A percentile compares a stretch with the other conserved stretches of the same genome.
Conservation (phyloP, 106 monocot genomes). For the Acanthochlamys bracteata region DNA sequence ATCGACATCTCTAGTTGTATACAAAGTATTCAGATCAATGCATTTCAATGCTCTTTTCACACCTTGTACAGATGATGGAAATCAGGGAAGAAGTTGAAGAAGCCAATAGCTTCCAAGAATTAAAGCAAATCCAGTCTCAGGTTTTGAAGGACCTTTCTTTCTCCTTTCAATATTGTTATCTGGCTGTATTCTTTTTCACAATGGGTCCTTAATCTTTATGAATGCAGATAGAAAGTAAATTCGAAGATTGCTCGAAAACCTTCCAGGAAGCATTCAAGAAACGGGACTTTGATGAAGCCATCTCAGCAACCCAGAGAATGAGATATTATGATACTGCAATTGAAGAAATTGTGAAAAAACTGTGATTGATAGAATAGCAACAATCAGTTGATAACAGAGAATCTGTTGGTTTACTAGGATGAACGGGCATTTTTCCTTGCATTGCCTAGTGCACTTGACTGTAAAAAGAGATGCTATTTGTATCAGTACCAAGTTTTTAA, state of each 20-base stretch:
- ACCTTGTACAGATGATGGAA: conserved; percentile 60
- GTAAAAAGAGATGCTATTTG: too few relatives aligned
- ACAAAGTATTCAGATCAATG: background rate
- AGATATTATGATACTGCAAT: conserved; percentile 82
- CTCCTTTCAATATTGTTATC: background rate
- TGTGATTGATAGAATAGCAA: conserved; percentile 18
- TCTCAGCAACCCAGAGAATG: conserved; percentile 58
- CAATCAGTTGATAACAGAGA: background rate
- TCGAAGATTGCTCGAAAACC: conserved; percentile 38
- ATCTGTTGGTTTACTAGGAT: too few relatives aligned
- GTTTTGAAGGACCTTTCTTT: conserved; percentile 13
- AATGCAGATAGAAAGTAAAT: conserved; percentile 44
- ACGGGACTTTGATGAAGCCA: conserved; percentile 36
- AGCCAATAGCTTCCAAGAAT: conserved; percentile 28
- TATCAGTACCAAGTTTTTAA: too few relatives aligned
- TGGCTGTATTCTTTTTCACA: background rate
- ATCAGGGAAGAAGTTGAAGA: conserved; percentile 70
- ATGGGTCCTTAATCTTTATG: background rate
- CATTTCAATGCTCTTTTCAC: background rate
- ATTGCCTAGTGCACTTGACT: too few relatives aligned
- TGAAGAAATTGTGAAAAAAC: conserved; percentile 75
- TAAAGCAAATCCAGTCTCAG: conserved; percentile 47
- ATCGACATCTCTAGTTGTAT: background rate
- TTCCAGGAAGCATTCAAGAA: conserved; percentile 55
- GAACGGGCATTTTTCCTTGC: too few relatives aligned